Evolutionary conservation across 805 yeast genomes (phyloP), one percentile per base, ranked within the genome.

Genomic region (Starmerella geochares): DNA sequence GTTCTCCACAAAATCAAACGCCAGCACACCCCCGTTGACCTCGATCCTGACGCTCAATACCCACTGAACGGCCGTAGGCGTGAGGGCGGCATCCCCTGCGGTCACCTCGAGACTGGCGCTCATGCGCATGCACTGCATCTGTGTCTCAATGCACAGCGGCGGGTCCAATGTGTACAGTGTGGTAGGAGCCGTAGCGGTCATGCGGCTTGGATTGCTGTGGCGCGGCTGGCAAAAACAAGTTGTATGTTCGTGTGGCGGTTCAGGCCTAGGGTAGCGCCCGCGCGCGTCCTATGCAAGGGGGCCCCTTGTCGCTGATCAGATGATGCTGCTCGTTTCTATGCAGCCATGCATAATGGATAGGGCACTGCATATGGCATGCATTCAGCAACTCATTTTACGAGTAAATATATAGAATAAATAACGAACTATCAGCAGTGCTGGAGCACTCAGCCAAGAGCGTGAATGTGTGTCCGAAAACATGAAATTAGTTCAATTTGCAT

Each of bases 21-120:
- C 28, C 13, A 47, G 38, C 1, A 11, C 8, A 7, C 9, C 13
- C 21, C 48, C 54, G 28, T 55, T 54, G 6, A 33, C 41, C 23
- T 19, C 16, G 13, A 50, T 2, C 3, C n/a, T 4, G 16, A 54
- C 49, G 2, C 16, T 23, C 13, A 55, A 32, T 6, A 21, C n/a
- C 52, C 53, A 52, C 28, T 55, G 58, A 10, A 53, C 44, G 5
- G 54, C 52, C 5, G 48, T 24, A 7, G 54, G 51, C 4, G 58
- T 46, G 38, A 55, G 28, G 2, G 36, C 37, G 14, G 32, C n/a
- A 23, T 46, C 47, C 5, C 58, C 57, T 1, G 17, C 13, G 5
- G 54, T 17, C 6, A 52, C 23, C n/a, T 14, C 33, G 44, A 40
- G 44, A 16, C 33, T 6, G 33, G 44, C 44, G n/a, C 17, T 14